Base-by-base conservation (phyloP, 1,284 basidiomycete genomes). In the Schizophyllum amplum region DNA sequence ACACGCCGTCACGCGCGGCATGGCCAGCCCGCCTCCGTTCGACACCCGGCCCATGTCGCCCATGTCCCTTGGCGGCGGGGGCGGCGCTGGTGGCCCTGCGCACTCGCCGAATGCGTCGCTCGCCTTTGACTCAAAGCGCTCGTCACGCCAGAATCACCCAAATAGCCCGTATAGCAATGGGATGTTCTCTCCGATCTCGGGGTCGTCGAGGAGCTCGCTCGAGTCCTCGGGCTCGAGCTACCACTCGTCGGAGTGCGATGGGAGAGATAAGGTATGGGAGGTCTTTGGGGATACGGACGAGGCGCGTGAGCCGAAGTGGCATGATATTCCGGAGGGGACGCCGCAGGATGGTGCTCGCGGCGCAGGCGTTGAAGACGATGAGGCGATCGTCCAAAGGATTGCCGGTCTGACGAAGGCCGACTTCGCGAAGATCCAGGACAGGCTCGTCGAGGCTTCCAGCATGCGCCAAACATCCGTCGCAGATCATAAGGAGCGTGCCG, bases 221-320 rank as follows among this genome's bases (percentile, higher is more conserved):
- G 86, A 84, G 59, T 90, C 87, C 13, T 78, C 75, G 27, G 88
- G 89, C 11, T 92, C 90, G 2, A 91, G 89, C 68, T 92, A 88
- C 68, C 89, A 91, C 67, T 89, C 89, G 3, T 84, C 79, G 79
- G 86, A 89, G 55, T 82, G 74, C 25, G 80, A 83, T 60, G 75
- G 73, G 61, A 78, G 78, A 60, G 80, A 84, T 60, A 74, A 75
- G 24, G 67, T 74, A 53, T 69, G 80, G 33, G 33, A 42, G 33
- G 33, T 42, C 33, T 42, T 42, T 42, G 33, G 33, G 33, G 33
- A 42, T 42, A 75, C 78, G 56, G 67, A 61, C 13, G 78, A 80
- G 53, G 69, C 75, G 20, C 70, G 72, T 55, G 75, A 76, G 53
- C 70, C 78, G 20, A 71, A 76, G 2, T 89, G 86, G 86, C 81